Conservation (phyloP, 1,139 yeast genomes). For the Dujonia santamariae region DNA sequence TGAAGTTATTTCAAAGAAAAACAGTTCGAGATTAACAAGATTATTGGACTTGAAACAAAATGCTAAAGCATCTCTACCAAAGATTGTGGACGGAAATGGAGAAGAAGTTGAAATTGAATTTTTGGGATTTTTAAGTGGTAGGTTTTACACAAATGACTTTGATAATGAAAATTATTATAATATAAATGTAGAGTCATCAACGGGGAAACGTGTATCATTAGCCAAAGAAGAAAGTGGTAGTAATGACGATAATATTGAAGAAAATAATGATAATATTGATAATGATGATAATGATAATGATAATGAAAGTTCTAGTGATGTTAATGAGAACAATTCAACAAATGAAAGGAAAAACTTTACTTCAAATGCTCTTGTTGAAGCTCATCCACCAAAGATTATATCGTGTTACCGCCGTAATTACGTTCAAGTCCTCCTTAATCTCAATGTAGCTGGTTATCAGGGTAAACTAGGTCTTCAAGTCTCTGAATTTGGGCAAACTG, state of each 20-base stretch:
- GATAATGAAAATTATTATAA: constrained; percentile 39
- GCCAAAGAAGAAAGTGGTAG: too few species aligned
- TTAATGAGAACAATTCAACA: constrained; percentile 4
- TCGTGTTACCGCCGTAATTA: constrained; percentile 47
- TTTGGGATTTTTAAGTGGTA: constrained; percentile 41
- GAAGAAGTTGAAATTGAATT: constrained; percentile 23
- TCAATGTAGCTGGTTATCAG: constrained; percentile 32
- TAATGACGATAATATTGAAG: too few species aligned
- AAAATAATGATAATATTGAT: too few species aligned
- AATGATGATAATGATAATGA: constrained; percentile 3
- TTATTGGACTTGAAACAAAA: constrained; percentile 29
- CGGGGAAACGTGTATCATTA: too few species aligned
- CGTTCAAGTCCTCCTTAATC: constrained; percentile 36
- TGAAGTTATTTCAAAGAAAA: neutral
- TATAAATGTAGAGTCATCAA: too few species aligned
- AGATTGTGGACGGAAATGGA: constrained; percentile 30
- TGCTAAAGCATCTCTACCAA: constrained; percentile 19
- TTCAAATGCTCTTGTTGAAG: constrained; percentile 8
- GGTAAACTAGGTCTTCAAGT: constrained; percentile 33
- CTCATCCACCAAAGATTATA: constrained; percentile 32
- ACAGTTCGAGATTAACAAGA: constrained; percentile 11
- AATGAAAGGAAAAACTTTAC: constrained; percentile 4
- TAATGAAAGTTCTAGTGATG: neutral
- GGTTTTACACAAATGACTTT: constrained; percentile 41
- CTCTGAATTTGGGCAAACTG: constrained; percentile 34